phyloP scores from a whole-genome alignment of 2,329 filamentous ascomycete genomes.

The Aaosphaeria pasadenensis region DNA sequence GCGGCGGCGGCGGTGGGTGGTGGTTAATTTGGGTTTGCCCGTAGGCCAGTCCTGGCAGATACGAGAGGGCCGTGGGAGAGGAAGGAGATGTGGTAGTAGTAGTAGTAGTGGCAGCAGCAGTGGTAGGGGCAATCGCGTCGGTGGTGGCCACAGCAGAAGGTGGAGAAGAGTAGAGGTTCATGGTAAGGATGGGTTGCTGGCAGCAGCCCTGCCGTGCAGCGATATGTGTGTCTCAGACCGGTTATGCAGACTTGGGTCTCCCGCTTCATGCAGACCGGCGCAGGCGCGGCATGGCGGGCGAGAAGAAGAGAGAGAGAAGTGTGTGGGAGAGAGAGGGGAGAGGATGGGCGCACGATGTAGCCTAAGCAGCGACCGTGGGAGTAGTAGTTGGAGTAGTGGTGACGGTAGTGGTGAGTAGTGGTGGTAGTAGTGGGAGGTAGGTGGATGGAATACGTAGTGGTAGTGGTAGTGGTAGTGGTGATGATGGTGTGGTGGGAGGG shows the following conservation, averaged over 20 bases:
- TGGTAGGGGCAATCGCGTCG: slow-evolving; percentile 10
- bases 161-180: slow-evolving; percentile 19
- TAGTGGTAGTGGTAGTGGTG: neutral
- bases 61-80: slow-evolving; percentile 13
- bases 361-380: slow-evolving; percentile 3
- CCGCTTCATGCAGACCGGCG: slow-evolving; percentile 1
- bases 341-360: neutral
- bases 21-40: too few species aligned
- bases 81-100: neutral
- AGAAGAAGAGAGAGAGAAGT: neutral
- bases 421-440: neutral
- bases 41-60: slow-evolving; percentile 20
- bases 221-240: slow-evolving; percentile 27
- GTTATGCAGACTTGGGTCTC: neutral
- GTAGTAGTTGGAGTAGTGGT: slow-evolving; percentile 1
- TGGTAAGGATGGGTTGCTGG: slow-evolving; percentile 13
- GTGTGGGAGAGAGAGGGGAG: neutral
- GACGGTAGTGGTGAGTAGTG: neutral
- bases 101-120: neutral
- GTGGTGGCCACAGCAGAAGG: slow-evolving; percentile 3
- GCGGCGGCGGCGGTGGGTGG: slow-evolving; percentile 8
- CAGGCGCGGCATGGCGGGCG: neutral
- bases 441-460: neutral
- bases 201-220: slow-evolving; percentile 3
- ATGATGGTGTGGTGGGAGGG: neutral